phyloP scores from a whole-genome alignment of 768 basidiomycete genomes.

The Mycena kentingensis region DNA sequence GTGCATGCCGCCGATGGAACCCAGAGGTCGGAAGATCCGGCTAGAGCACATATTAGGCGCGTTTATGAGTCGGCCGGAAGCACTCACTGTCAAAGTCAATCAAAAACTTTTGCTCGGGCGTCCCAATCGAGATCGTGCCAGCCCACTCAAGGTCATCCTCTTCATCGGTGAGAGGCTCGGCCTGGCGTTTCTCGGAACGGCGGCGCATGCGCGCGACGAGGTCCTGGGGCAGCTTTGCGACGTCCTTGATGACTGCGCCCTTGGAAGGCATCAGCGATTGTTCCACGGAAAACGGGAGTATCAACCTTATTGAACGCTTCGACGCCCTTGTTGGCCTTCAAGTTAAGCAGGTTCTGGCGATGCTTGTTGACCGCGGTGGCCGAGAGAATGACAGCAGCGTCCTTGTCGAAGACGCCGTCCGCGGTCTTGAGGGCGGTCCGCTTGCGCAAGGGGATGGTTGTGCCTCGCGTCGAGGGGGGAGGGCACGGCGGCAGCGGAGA shows the following conservation, averaged over 20 bases:
- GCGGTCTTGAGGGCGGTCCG: constrained; percentile 7
- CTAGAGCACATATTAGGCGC: neutral
- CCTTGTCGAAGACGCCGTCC: constrained; percentile 24
- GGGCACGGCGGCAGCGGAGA: constrained; percentile 14
- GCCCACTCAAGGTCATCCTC: constrained; percentile 39
- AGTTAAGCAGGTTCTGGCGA: constrained; percentile 39
- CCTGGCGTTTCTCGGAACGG: constrained; percentile 30
- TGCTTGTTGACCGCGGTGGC: constrained; percentile 34
- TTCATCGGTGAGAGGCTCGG: constrained; percentile 36
- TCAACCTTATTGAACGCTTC: neutral
- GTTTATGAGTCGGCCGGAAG: neutral
- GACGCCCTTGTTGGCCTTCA: constrained; percentile 32
- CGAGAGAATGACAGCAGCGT: constrained; percentile 16
- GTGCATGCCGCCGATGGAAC: constrained; percentile 7
- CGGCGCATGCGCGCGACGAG: constrained; percentile 5
- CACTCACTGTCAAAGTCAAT: constrained; percentile 44
- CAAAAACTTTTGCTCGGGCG: constrained; percentile 36
- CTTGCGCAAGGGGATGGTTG: constrained; percentile 16
- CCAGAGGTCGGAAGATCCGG: constrained; percentile 17
- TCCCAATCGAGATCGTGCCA: constrained; percentile 41
- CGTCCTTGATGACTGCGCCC: constrained; percentile 33
- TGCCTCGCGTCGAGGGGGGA: constrained; percentile 8
- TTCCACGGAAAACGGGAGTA: neutral
- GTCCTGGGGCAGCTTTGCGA: constrained; percentile 20
- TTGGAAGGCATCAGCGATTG: neutral